A percentile compares a stretch with the other conserved stretches of the same genome.
phyloP scores from a whole-genome alignment of 495 filamentous ascomycete genomes.

The Cercophora scortea region DNA sequence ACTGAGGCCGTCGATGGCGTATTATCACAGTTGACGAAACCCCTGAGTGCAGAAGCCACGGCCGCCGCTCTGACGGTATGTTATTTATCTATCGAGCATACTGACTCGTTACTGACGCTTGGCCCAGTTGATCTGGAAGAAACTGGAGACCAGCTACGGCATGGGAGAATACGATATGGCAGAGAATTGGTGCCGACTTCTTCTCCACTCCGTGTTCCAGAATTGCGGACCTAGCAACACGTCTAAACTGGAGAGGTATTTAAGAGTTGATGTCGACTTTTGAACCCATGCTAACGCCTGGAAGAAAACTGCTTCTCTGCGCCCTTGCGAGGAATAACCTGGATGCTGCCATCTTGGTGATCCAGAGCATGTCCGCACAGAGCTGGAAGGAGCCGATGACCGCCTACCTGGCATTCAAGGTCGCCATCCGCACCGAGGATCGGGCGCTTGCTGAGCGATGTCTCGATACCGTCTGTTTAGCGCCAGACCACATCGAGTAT shows the following conservation, averaged over 20 bases:
- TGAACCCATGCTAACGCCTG: constrained; percentile 2
- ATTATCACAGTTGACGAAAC: constrained; percentile 15
- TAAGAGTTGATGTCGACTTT: not conserved
- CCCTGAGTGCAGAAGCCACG: constrained; percentile 48
- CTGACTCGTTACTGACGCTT: not conserved
- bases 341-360: constrained; percentile 44
- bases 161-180: constrained; percentile 46
- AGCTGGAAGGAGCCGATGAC: constrained; percentile 54
- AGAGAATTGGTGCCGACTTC: constrained; percentile 64
- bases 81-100: not conserved
- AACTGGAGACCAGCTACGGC: constrained; percentile 49
- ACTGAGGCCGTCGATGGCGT: constrained; percentile 13
- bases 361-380: constrained; percentile 52
- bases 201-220: constrained; percentile 57
- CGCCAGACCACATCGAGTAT: constrained; percentile 46
- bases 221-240: constrained; percentile 55
- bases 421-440: constrained; percentile 55
- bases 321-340: constrained; percentile 48
- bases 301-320: constrained; percentile 65
- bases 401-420: constrained; percentile 66
- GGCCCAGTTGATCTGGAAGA: constrained; percentile 67
- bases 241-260: constrained; percentile 55
- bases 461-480: constrained; percentile 42
- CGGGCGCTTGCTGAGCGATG: constrained; percentile 49
- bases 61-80: constrained; percentile 65